Evolutionary conservation across 306 rosid species (phyloP).

Genomic region (Acacia confusa): DNA sequence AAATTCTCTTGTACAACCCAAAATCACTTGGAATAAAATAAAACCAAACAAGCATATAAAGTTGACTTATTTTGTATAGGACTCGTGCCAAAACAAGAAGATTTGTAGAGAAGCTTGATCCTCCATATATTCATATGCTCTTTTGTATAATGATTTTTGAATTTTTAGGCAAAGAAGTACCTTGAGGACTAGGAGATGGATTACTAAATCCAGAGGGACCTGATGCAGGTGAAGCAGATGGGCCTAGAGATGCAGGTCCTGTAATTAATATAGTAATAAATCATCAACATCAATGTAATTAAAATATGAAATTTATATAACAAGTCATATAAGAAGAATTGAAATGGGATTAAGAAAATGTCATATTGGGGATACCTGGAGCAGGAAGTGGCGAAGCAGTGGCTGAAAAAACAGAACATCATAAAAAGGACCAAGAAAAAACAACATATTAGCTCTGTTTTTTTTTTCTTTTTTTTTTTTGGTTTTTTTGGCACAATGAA

Average conservation of each 20-base stretch:
- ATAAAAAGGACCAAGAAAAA: neutral
- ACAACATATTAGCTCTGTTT: neutral
- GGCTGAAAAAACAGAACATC: slow-evolving; percentile 35
- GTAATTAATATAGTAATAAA: slow-evolving; percentile 23
- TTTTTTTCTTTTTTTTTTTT: neutral
- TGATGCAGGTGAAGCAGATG: slow-evolving; percentile 59
- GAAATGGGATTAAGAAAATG: neutral
- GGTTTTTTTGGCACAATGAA: neutral
- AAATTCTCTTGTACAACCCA: no score
- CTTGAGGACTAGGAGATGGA: slow-evolving; percentile 62
- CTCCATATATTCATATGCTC: neutral
- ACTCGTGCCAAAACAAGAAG: no score
- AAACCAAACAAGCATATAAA: no score
- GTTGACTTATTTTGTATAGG: neutral
- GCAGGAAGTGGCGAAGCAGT: slow-evolving; percentile 68
- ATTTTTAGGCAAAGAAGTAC: slow-evolving; percentile 30
- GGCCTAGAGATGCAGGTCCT: slow-evolving; percentile 66
- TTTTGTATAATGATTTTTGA: neutral
- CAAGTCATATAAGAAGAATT: neutral
- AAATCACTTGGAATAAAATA: no score
- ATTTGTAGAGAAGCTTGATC: neutral
- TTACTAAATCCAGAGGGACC: slow-evolving; percentile 45
- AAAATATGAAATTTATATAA: neutral
- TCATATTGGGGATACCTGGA: slow-evolving; percentile 58
- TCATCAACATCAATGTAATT: neutral